Percentiles rank a stretch among this genome's conserved stretches.
Conservation (phyloP, 2,329 filamentous ascomycete genomes). For the Periconia macrospinosa region DNA sequence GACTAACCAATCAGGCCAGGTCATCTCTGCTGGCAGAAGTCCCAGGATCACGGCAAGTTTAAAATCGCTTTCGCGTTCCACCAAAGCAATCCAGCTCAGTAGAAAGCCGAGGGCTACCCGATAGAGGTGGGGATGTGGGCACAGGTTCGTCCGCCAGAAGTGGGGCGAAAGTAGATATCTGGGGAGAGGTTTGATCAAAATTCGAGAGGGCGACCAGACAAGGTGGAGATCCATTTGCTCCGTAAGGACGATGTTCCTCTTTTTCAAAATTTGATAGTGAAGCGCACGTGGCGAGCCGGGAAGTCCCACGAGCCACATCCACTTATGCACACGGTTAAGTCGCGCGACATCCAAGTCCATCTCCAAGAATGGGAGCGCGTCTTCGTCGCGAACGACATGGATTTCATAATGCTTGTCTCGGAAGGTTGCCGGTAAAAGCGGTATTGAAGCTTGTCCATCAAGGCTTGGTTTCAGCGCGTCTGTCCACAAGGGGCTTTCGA, state of each 20-base stretch:
- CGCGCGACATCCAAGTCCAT: conserved; percentile 18
- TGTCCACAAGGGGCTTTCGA: conserved; percentile 12
- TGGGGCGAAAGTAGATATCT: conserved; percentile 18
- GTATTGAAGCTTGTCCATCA: conserved; percentile 4
- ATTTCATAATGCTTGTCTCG: conserved; percentile 14
- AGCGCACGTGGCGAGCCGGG: conserved; percentile 19
- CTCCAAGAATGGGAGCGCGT: conserved; percentile 18
- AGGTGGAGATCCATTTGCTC: conserved; percentile 26
- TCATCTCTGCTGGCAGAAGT: conserved; percentile 22
- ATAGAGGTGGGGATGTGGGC: conserved; percentile 16
- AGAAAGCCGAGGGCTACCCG: conserved; percentile 23
- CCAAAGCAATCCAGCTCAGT: conserved; percentile 20
- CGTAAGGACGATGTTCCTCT: conserved; percentile 20
- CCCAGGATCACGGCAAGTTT: conserved; percentile 14
- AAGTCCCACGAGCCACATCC: conserved; percentile 23
- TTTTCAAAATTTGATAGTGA: conserved; percentile 23
- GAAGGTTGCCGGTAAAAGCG: conserved; percentile 22
- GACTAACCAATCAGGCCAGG: conserved; percentile 19
- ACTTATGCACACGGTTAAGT: conserved; percentile 19
- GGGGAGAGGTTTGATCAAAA: conserved; percentile 25
- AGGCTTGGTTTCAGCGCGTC: not conserved
- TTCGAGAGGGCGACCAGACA: conserved; percentile 18
- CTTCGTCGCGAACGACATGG: conserved; percentile 10
- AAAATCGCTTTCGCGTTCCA: conserved; percentile 23
- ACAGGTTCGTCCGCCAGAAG: conserved; percentile 22